Base-by-base conservation (phyloP, 2,329 filamentous ascomycete genomes). In the Fusarium cicatricum region DNA sequence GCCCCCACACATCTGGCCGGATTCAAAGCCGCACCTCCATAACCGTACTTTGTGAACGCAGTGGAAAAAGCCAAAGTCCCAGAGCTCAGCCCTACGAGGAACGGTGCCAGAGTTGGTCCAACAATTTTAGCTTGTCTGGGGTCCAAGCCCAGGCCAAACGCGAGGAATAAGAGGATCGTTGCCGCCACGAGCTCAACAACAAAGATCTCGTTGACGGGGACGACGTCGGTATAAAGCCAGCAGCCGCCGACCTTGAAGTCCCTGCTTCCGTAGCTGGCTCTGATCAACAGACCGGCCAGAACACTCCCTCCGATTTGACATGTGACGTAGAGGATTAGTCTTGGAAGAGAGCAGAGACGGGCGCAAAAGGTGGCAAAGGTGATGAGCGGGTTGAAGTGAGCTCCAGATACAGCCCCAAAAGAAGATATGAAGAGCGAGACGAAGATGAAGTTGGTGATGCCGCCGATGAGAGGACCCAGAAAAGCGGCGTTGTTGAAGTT, bases 351-450 rank as follows among this genome's bases (percentile, higher is more conserved):
- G 5, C 78, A 79, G 2, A 84, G 70, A 0, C 80, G 75, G 1
- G 80, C 77, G 28, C 80, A 79, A 48, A 85, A 81, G 0, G 82
- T 84, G 0, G 79, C 77, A 34, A 85, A 74, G 0, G 82, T 84
- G 39, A 85, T 84, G 4, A 79, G 71, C 1, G 82, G 82, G 60
- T 83, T 85, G 42, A 85, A 72, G 64, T 85, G 82, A 0, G 79
- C 81, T 12, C 82, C 82, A 2, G 78, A 81, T 1, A 80, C 74
- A 0, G 81, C 77, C 1, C 76, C 80, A 19, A 81, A 77, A 0
- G 74, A 75, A 39, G 76, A 80, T 31, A 84, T 82, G 58, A 84
- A 80, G 1, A 85, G 67, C 0, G 78, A 74, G 12, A 83, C 71
- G 12, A 72, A 64, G 7, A 75, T 33, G 0, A 73, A 55, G 33